Base-by-base conservation (phyloP, 768 basidiomycete genomes). In the Myochromella boudieri region DNA sequence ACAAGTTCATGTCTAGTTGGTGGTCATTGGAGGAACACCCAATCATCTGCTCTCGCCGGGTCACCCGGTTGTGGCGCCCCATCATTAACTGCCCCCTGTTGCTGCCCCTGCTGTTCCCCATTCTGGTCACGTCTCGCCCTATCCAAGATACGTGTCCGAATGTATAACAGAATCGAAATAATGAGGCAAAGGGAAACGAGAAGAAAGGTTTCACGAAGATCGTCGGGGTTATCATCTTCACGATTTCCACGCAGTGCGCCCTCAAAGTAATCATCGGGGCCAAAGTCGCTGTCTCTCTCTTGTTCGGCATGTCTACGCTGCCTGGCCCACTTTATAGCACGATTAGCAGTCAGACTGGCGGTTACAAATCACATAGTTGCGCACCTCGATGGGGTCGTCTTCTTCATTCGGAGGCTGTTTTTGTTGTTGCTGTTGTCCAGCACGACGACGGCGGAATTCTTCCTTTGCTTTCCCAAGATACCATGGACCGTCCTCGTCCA, bases 191-290 rank as follows among this genome's bases (percentile, higher is more conserved):
- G 70, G 32, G 80, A 64, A 3, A 94, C 76, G 33, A 95, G 74
- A 29, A 93, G 62, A 69, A 91, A 77, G 20, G 88, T 95, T 71
- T 95, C 93, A 25, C 68, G 69, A 46, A 91, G 82, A 55, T 91
- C 89, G 49, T 91, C 82, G 12, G 62, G 64, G 1, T 79, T 81
- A n/a, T 75, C 80, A 15, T 86, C 82, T 12, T 80, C 83, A 11
- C 82, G 76, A 40, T 77, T 68, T 11, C 80, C 79, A 18, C 84
- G 77, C 53, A 81, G 48, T 4, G 80, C 77, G 2, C 73, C 85
- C 22, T 91, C 88, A 55, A 84, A 86, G 64, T 91, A 90, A 58
- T 91, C 91, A 37, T 94, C 91, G 0, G 88, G 84, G 6, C 84
- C 85, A 52, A 83, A 83, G 48, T 91, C 90, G 40, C 75, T 72